Base-by-base conservation (phyloP, 2,329 filamentous ascomycete species). In the Fusarium musae region DNA sequence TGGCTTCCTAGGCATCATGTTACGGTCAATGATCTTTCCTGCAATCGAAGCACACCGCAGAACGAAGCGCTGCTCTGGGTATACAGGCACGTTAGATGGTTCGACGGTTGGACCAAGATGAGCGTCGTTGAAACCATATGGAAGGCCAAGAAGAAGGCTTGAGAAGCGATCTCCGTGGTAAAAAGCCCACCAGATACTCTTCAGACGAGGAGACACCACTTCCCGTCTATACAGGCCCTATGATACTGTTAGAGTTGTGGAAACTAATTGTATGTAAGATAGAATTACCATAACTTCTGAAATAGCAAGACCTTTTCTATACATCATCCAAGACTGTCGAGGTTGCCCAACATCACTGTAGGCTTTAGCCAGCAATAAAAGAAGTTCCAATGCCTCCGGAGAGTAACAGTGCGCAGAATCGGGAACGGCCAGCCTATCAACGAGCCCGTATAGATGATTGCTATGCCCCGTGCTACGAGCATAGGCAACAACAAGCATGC, bases 181-280 rank as follows among this genome's bases (percentile, higher is more conserved):
- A 26, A 28, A 53, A 1, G 50, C 50, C 50, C 50, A 53, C 50
- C 50, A 53, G 9, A 53, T 53, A 4, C 50, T 53, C 9, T 37
- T 37, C 0, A 53, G 32, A 5, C 34, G 50, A 12, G 50, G 19
- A 12, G 50, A 37, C 16, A 28, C 23, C 13, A 9, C 11, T 16
- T 37, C 34, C 5, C 23, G 50, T 37, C 34, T 28, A 28, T 53
- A 53, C 12, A 53, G 15, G 3, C 50, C 50, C 50, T 53, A 5
- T 5, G 13, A 9, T 6, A 1, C 0, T 9, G 17, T 53, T 37
- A 53, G 23, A 1, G 0, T 9, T 6, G 1, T n/a, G 3, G 9
- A 28, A 3, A 8, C 23, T 0, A 2, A 16, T 13, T 16, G 6
- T 6, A 1, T 7, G 5, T 21, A 9, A 2, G 9, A 21, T 12